phyloP scores from a whole-genome alignment of 495 filamentous ascomycete genomes.

The Aspergillus haitiensis region DNA sequence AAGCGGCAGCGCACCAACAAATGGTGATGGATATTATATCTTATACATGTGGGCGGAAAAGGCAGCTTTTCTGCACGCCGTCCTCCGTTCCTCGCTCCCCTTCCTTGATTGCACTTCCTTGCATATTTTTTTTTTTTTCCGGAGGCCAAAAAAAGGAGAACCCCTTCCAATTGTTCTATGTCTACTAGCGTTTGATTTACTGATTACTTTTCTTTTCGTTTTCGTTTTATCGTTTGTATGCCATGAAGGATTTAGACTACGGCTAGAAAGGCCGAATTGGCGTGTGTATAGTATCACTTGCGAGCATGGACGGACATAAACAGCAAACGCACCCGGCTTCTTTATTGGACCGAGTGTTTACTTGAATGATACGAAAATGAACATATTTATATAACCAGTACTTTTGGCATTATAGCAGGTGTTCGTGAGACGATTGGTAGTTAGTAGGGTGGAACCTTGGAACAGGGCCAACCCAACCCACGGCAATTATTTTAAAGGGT shows the following conservation, averaged over 20 bases:
- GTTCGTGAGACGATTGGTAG: no score
- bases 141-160: background rate
- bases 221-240: conserved; percentile 11
- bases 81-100: background rate
- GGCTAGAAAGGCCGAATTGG: background rate
- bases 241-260: background rate
- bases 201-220: conserved; percentile 10
- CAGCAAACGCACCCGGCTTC: background rate
- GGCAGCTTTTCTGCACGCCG: background rate
- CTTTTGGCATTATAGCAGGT: background rate
- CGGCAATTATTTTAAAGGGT: background rate
- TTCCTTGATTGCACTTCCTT: background rate
- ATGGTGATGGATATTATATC: background rate
- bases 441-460: conserved; percentile 7
- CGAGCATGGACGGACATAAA: background rate
- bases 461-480: conserved; percentile 2
- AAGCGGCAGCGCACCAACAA: background rate
- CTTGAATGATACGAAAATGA: background rate
- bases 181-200: background rate
- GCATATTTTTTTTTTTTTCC: background rate
- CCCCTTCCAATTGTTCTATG: background rate
- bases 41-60: conserved; percentile 2
- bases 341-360: background rate
- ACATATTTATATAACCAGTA: background rate
- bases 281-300: background rate